Base-by-base conservation (phyloP, 305 asterid genomes). In the Fraxinus ornus region DNA sequence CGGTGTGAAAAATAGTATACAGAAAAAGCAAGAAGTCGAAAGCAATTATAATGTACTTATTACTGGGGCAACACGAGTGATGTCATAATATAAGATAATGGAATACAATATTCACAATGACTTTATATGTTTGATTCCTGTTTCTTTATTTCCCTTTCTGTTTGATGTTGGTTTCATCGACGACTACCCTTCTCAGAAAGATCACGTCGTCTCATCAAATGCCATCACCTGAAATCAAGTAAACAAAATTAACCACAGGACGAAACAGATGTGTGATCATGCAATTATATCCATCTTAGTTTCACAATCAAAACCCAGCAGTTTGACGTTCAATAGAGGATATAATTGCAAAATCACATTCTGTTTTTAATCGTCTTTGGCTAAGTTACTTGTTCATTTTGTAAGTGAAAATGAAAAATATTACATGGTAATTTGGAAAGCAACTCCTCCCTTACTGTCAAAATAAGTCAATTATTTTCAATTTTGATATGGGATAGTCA, bases 201-300 rank as follows among this genome's bases (percentile, higher is more conserved):
- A 79, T 93, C 97, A 94, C 57, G 87, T 80, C 76, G 96, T 87
- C 91, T 94, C 98, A 75, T 90, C 88, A 82, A 94, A 94, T 75
- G 90, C 90, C 98, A 94, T 94, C 86, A 91, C 97, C 98, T 94
- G 17, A 80, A 80, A 79, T 13, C 39, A 87, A 71, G 62, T 57
- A 74, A 75, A 41, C 33, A 47, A 85, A 26, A 41, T 41, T 80
- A 68, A 79, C 84, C 62, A 60, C 24, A 6, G 13, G 10, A 26
- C 5, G 44, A 33, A 33, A 10, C 24, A 30, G 15, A 47, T 44
- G 21, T 7, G 21, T 39, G 21, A 26, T 37, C 41, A 68, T 73
- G 26, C 35, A 75, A n/a, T 55, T 55, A 22, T 62, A 37, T 78
- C 79, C 24, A 19, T 77, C n/a, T 33, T 71, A 76, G 44, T 39